Evolutionary conservation across 257 asterid species (phyloP).

Genomic region (Jaltomata sinuosa): DNA sequence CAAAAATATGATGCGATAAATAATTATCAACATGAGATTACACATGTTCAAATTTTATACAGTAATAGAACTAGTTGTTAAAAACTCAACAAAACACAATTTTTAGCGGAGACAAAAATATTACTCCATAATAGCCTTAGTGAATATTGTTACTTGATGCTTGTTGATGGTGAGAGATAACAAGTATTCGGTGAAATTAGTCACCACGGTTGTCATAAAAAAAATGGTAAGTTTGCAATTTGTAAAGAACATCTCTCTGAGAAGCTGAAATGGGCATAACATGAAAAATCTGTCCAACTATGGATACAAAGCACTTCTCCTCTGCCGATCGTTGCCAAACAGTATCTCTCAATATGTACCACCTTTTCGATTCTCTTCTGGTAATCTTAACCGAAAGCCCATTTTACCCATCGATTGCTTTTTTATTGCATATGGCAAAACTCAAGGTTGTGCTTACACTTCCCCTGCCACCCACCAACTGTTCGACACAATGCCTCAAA

Average conservation of each 20-base stretch:
- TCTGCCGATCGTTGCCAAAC: background rate
- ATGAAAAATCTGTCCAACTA: background rate
- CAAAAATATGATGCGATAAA: too few relatives aligned
- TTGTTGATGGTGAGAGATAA: too few relatives aligned
- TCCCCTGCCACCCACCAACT: slow-evolving; percentile 22
- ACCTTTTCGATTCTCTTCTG: background rate
- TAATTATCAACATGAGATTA: too few relatives aligned
- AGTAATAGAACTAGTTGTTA: too few relatives aligned
- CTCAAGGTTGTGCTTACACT: background rate
- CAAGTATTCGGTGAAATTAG: too few relatives aligned
- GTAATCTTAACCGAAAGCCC: background rate
- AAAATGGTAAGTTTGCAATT: background rate
- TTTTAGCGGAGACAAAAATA: too few relatives aligned
- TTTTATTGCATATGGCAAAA: background rate
- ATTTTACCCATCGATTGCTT: background rate
- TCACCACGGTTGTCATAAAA: too few relatives aligned
- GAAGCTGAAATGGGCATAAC: background rate
- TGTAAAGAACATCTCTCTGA: background rate
- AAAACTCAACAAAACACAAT: too few relatives aligned
- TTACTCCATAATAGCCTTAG: too few relatives aligned
- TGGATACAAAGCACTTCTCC: background rate
- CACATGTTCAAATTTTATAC: too few relatives aligned
- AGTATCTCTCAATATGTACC: background rate
- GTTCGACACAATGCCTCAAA: slow-evolving; percentile 28
- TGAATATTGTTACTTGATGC: too few relatives aligned